phyloP scores from a whole-genome alignment of 2,329 filamentous ascomycete species.

The Monosporascus sp. region DNA sequence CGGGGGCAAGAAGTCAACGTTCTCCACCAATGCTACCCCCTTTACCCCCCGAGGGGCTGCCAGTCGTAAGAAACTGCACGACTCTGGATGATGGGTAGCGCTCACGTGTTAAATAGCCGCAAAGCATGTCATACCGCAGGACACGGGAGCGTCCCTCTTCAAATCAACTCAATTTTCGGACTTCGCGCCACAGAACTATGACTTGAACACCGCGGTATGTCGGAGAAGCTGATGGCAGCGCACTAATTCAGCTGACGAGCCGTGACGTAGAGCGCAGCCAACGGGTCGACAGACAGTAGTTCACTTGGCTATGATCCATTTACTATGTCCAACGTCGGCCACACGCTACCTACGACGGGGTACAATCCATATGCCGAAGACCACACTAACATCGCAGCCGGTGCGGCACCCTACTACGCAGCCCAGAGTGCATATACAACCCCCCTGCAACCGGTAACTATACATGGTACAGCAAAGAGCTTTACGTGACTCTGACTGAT shows the following conservation, averaged over 20 bases:
- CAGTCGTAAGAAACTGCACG: constrained; percentile 14
- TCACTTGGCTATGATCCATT: constrained; percentile 58
- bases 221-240: background rate
- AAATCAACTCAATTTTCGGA: constrained; percentile 55
- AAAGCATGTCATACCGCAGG: constrained; percentile 35
- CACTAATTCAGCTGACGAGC: constrained; percentile 10
- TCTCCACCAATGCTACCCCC: constrained; percentile 83
- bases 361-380: constrained; percentile 79
- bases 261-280: constrained; percentile 15
- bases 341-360: constrained; percentile 44
- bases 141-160: constrained; percentile 41
- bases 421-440: constrained; percentile 47
- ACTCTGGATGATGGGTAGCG: background rate
- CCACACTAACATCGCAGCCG: constrained; percentile 49
- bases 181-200: constrained; percentile 54
- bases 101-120: constrained; percentile 23
- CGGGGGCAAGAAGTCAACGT: constrained; percentile 62
- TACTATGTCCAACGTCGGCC: constrained; percentile 51
- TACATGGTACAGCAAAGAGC: constrained; percentile 1
- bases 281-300: constrained; percentile 23
- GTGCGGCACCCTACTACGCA: constrained; percentile 62
- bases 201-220: constrained; percentile 44
- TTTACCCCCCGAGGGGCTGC: constrained; percentile 66
- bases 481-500: constrained; percentile 12
- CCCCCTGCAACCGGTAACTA: constrained; percentile 55